A percentile compares a stretch with the other conserved stretches of the same genome.
Evolutionary conservation across 163 green algal species (phyloP).

Genomic region (Scenedesmus sp.): DNA sequence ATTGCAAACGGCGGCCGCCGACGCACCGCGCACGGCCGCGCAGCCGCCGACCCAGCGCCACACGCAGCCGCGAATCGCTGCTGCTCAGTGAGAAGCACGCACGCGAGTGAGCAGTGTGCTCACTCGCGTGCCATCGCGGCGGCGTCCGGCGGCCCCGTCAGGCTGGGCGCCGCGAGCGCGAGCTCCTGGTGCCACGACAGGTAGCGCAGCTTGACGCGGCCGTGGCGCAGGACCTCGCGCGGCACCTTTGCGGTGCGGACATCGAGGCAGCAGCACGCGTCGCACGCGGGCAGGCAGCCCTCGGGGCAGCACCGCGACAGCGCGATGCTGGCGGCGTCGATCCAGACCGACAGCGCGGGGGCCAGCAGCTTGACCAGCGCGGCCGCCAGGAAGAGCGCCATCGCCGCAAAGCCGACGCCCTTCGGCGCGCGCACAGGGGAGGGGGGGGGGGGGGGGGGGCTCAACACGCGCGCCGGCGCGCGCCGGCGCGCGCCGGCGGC

Average conservation of each 20-base stretch:
- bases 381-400: constrained; percentile 12
- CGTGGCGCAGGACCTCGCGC: constrained; percentile 21
- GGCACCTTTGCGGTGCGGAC: constrained; percentile 20
- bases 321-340: constrained; percentile 27
- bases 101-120: too few species aligned
- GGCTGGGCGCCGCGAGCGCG: neutral
- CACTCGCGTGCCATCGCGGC: too few species aligned
- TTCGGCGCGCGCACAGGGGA: neutral
- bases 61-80: too few species aligned
- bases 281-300: constrained; percentile 32
- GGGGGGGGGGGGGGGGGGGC: too few species aligned
- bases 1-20: too few species aligned
- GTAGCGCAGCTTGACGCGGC: constrained; percentile 14
- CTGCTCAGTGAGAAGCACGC: too few species aligned
- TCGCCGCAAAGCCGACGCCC: constrained; percentile 3
- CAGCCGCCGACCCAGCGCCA: too few species aligned
- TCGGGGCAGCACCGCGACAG: constrained; percentile 7
- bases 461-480: too few species aligned
- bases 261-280: constrained; percentile 41
- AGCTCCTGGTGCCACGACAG: constrained; percentile 20
- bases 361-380: constrained; percentile 9
- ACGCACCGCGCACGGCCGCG: too few species aligned
- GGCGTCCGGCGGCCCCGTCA: too few species aligned
- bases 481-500: too few species aligned
- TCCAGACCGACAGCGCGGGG: neutral